Evolutionary conservation across 2,329 filamentous ascomycete genomes (phyloP).

Genomic region (Penicillium sp.): DNA sequence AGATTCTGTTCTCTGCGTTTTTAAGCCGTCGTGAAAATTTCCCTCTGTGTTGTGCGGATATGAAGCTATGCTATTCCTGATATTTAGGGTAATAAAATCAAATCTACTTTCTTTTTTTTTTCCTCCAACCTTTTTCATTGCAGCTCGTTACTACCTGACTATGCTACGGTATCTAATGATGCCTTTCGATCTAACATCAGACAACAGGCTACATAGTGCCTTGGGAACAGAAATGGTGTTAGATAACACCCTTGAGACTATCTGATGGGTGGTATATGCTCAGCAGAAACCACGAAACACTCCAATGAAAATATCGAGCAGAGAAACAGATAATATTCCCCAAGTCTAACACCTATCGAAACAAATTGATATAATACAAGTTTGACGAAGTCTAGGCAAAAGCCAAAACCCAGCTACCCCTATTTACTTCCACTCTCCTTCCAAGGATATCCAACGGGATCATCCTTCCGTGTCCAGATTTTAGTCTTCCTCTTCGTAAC

Average conservation of each 20-base stretch:
- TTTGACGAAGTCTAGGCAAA: neutral
- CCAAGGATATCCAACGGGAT: slow-evolving; percentile 64
- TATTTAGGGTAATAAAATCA: neutral
- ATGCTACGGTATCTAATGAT: neutral
- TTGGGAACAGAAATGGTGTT: neutral
- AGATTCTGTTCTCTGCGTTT: neutral
- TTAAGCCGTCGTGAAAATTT: neutral
- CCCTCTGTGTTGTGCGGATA: neutral
- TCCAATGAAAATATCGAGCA: neutral
- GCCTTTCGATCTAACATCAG: neutral
- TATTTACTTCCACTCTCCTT: slow-evolving; percentile 46
- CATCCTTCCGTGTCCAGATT: slow-evolving; percentile 82
- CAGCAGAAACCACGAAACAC: neutral
- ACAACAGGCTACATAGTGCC: neutral
- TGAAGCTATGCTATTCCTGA: neutral
- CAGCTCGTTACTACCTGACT: too few relatives aligned
- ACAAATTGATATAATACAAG: neutral
- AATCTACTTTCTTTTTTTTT: neutral
- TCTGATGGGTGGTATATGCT: neutral
- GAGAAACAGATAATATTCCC: neutral
- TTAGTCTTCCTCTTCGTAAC: slow-evolving; percentile 84
- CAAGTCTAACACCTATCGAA: neutral
- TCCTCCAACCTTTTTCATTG: too few relatives aligned
- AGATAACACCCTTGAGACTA: too few relatives aligned
- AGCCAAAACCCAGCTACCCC: neutral